These are phyloP conservation scores for Diospyros lotus DNA, from an alignment of 148 eudicot genomes.

Conservation along the genomic window DNA sequence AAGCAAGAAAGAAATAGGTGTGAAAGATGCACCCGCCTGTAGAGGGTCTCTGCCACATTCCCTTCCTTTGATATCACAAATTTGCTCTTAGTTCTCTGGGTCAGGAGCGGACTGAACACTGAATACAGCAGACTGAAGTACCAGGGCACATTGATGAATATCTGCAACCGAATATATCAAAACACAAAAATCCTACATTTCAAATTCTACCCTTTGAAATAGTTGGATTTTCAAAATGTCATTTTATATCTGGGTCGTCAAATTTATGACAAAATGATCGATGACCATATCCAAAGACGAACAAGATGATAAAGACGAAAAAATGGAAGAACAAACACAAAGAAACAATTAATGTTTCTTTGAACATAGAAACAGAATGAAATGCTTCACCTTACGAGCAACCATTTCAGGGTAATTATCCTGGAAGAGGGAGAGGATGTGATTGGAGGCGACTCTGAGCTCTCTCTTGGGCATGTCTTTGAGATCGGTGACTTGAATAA, in stretches of 20 bases:
- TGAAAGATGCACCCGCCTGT: constrained; percentile 53
- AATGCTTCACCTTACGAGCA: constrained; percentile 63
- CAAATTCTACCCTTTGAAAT: too few relatives aligned
- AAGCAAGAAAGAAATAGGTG: neutral
- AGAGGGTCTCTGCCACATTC: constrained; percentile 75
- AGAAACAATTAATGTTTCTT: neutral
- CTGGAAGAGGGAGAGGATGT: constrained; percentile 76
- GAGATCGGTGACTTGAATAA: constrained; percentile 91
- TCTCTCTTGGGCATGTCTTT: constrained; percentile 95
- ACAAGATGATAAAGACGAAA: too few relatives aligned
- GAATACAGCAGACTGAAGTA: constrained; percentile 88
- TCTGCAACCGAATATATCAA: constrained; percentile 32
- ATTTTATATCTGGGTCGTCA: too few relatives aligned
- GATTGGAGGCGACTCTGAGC: constrained; percentile 81
- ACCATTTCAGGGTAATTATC: constrained; percentile 98
- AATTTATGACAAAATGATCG: too few relatives aligned
- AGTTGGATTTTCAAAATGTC: too few relatives aligned
- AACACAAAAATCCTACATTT: too few relatives aligned
- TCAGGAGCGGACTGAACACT: constrained; percentile 84
- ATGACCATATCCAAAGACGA: too few relatives aligned
- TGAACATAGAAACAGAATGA: neutral
- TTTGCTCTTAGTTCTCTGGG: constrained; percentile 94
- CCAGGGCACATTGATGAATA: constrained; percentile 97
- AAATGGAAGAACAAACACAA: neutral
- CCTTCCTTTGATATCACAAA: constrained; percentile 87